Percentiles rank a stretch among this genome's conserved stretches.
phyloP scores from a whole-genome alignment of 805 yeast species.

The Schwanniomyces occidentalis region DNA sequence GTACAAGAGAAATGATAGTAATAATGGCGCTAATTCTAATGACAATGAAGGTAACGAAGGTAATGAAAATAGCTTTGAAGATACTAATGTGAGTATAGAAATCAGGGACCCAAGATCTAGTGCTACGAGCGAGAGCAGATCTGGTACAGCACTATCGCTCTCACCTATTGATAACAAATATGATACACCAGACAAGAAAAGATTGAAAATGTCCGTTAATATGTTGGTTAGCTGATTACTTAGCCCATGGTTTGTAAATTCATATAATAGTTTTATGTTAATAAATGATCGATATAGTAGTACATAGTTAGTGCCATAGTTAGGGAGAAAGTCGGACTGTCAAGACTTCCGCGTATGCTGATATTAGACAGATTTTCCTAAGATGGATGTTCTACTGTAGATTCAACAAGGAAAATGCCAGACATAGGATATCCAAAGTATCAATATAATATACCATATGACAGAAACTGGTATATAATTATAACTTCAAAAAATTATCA shows the following conservation, averaged over 20 bases:
- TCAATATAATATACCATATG: conserved; percentile 19
- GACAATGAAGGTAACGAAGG: neutral
- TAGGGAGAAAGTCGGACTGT: too few relatives aligned
- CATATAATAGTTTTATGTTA: too few relatives aligned
- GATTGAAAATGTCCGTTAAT: conserved; percentile 41
- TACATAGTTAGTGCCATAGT: too few relatives aligned
- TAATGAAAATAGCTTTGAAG: neutral
- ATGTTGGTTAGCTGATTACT: conserved; percentile 40
- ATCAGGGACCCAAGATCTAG: neutral
- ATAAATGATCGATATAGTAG: too few relatives aligned
- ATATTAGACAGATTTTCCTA: too few relatives aligned
- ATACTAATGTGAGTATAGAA: neutral
- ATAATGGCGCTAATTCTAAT: neutral
- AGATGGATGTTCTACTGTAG: too few relatives aligned
- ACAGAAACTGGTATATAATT: conserved; percentile 28
- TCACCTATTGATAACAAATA: conserved; percentile 9
- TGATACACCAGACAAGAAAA: conserved; percentile 31
- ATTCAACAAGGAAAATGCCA: conserved; percentile 1
- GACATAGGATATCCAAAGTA: conserved; percentile 15
- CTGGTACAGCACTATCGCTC: conserved; percentile 1
- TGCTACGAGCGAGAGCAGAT: too few relatives aligned
- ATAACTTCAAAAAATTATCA: conserved; percentile 27
- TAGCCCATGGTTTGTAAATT: too few relatives aligned
- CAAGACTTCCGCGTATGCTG: too few relatives aligned
- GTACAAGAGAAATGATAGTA: conserved; percentile 25